phyloP scores from a whole-genome alignment of 495 filamentous ascomycete species.

The Rhypophila decipiens region DNA sequence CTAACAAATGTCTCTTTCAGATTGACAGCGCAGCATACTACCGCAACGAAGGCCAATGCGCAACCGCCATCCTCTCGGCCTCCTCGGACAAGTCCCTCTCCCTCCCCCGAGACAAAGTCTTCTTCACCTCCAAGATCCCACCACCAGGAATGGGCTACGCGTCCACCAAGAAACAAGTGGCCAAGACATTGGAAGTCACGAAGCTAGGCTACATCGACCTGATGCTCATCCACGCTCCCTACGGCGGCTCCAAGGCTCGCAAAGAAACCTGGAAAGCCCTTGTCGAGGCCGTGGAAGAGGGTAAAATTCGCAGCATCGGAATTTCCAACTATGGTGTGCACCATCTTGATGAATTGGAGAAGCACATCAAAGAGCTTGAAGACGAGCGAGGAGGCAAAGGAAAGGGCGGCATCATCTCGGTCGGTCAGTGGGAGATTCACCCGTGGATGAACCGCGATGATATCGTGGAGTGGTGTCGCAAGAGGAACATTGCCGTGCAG shows the following conservation, averaged over 20 bases:
- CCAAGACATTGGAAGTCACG: conserved; percentile 43
- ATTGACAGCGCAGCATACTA: conserved; percentile 69
- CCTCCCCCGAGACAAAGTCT: conserved; percentile 58
- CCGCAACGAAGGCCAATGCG: conserved; percentile 61
- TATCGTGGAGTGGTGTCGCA: conserved; percentile 68
- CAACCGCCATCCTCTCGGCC: conserved; percentile 48
- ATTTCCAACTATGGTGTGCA: conserved; percentile 64
- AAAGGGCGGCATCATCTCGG: conserved; percentile 67
- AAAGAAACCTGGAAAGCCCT: conserved; percentile 59
- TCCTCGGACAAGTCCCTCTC: conserved; percentile 21
- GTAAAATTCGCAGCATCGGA: conserved; percentile 59
- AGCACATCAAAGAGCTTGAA: conserved; percentile 63
- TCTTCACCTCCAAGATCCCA: conserved; percentile 68
- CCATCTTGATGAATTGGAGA: conserved; percentile 67
- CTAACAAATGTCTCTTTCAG: conserved; percentile 25
- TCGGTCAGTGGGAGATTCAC: conserved; percentile 87
- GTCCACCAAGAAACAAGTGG: conserved; percentile 42
- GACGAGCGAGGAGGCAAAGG: conserved; percentile 52
- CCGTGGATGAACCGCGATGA: conserved; percentile 77
- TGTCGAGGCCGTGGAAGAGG: conserved; percentile 54
- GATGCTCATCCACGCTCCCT: conserved; percentile 57
- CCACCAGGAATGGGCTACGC: conserved; percentile 36
- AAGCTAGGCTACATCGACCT: conserved; percentile 59
- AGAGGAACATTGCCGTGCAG: conserved; percentile 63
- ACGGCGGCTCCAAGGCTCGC: conserved; percentile 49